Percentiles rank a stretch among this genome's conserved stretches.
These are phyloP conservation scores for Rhododendron vialii DNA, from an alignment of 148 eudicot genomes.

Conservation along the genomic window DNA sequence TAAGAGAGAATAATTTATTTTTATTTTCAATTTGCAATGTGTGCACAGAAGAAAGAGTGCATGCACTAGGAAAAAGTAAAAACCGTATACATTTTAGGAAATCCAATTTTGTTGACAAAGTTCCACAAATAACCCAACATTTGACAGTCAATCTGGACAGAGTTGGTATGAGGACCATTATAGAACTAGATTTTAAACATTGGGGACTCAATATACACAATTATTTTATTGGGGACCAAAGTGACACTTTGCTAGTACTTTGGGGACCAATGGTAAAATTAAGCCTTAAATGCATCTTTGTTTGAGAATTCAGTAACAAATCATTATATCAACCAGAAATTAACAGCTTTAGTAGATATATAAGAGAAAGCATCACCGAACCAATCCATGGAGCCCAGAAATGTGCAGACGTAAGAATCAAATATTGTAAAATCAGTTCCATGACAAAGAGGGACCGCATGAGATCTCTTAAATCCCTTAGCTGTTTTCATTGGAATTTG, in stretches of 20 bases:
- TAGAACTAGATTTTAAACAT: background rate
- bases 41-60: background rate
- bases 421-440: background rate
- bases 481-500: background rate
- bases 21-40: background rate
- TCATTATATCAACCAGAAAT: background rate
- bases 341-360: background rate
- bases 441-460: background rate
- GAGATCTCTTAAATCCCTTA: background rate
- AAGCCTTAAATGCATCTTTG: background rate
- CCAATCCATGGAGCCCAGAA: background rate
- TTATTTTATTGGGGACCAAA: background rate
- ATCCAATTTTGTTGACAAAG: background rate
- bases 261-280: background rate
- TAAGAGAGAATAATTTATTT: background rate
- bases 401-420: background rate
- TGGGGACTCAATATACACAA: background rate
- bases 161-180: background rate
- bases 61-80: background rate
- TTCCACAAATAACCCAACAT: background rate
- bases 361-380: background rate
- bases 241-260: background rate
- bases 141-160: background rate
- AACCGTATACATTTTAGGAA: background rate
- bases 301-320: background rate